Evolutionary conservation across 371 early-diverging fungal genomes (phyloP), one percentile per base, ranked within the genome.

Genomic region (Mucor sp.): DNA sequence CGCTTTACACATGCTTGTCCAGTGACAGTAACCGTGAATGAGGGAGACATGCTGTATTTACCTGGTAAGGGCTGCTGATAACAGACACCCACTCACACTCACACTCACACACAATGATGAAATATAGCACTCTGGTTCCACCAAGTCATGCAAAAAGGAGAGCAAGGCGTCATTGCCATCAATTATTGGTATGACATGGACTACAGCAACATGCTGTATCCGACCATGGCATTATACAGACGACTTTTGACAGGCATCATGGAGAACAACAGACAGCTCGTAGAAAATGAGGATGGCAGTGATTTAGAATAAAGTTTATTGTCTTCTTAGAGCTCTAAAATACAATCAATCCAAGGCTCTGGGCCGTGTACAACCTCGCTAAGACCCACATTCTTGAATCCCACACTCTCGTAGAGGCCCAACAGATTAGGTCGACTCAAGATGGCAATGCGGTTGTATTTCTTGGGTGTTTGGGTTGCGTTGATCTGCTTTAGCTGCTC

Each of bases 171-270:
- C n/a, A 87, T 93, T 68, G 93, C 93, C 0, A 88, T 93, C 21
- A 93, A 93, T 69, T 91, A 86, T 67, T 93, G 93, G 93, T 93
- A 91, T 67, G 90, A 91, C 70, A 89, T 91, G 88, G 84, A 87
- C 7, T 91, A 86, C 59, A 62, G 63, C 5, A 76, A 74, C 47
- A 71, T 63, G 8, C 28, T 83, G 9, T 81, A 72, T 64, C 75
- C 84, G 2, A 74, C 76, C 1, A 69, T 78, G 57, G 72, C 66
- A 4, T 67, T 79, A n/a, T 70, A 72, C 27, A 76, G 84, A 59
- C 64, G 68, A 27, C 62, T 81, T 8, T 47, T 77, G 4, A 67
- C 76, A 27, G 71, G 76, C 17, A 21, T 68, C 1, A 66, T 73
- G 15, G 73, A 69, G 32, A 35, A 35, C 3, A 65, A 73, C 25